Conservation (phyloP, 306 rosid species). For the Acacia acuminata region DNA sequence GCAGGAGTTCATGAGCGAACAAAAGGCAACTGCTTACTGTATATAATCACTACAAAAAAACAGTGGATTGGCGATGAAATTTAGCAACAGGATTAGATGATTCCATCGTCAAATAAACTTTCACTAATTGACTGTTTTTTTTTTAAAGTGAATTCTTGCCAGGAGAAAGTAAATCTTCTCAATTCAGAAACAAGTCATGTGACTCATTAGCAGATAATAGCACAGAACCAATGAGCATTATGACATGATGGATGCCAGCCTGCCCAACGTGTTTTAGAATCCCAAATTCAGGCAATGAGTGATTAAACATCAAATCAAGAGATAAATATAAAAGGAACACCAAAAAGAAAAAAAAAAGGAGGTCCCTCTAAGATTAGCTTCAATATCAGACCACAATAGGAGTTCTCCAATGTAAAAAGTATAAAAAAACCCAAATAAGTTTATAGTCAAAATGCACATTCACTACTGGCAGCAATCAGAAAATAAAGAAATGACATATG, state of each 20-base stretch:
- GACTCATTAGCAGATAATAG: neutral
- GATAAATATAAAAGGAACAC: constrained; percentile 2
- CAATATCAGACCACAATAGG: constrained; percentile 40
- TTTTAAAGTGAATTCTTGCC: neutral
- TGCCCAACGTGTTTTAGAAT: neutral
- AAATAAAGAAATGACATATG: neutral
- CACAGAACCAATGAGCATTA: neutral
- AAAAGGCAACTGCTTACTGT: neutral
- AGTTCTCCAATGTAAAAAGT: constrained; percentile 48
- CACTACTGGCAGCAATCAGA: constrained; percentile 23
- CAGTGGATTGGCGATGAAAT: too few species aligned
- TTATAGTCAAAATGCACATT: constrained; percentile 31
- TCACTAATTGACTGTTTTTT: too few species aligned
- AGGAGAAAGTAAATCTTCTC: neutral
- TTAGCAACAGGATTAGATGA: too few species aligned
- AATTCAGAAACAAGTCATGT: constrained; percentile 3
- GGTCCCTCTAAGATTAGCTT: neutral
- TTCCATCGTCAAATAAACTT: too few species aligned
- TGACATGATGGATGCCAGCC: neutral
- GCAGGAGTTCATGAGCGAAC: neutral
- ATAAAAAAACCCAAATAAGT: constrained; percentile 36
- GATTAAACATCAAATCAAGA: constrained; percentile 18
- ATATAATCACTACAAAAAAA: neutral
- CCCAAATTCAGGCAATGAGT: constrained; percentile 19
- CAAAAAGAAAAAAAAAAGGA: neutral